Percentiles rank a stretch among this genome's conserved stretches.
phyloP scores from a whole-genome alignment of 768 basidiomycete species.

The Pleurotus sapidus region DNA sequence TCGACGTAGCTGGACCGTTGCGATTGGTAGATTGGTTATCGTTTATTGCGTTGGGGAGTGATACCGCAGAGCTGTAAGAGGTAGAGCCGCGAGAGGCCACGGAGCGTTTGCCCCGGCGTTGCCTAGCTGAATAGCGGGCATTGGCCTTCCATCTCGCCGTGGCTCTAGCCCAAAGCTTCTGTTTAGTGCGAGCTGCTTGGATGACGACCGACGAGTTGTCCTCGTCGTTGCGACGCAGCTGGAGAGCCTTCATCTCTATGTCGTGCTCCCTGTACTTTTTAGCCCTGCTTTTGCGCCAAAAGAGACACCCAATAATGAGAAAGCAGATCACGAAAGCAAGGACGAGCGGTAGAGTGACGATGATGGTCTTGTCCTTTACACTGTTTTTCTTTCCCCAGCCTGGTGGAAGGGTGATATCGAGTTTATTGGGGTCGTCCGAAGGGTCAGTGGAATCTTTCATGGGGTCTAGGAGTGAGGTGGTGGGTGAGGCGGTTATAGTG shows the following conservation, averaged over 20 bases:
- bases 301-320: constrained; percentile 59
- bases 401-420: constrained; percentile 41
- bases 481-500: constrained; percentile 25
- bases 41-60: constrained; percentile 11
- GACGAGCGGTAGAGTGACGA: constrained; percentile 57
- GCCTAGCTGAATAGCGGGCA: constrained; percentile 56
- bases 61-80: constrained; percentile 23
- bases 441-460: constrained; percentile 15
- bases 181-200: constrained; percentile 45
- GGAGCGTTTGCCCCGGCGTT: constrained; percentile 47
- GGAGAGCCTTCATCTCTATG: constrained; percentile 45
- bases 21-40: constrained; percentile 5
- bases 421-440: constrained; percentile 20
- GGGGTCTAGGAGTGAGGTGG: constrained; percentile 15
- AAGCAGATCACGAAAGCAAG: constrained; percentile 60
- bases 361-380: constrained; percentile 30
- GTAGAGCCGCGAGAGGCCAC: constrained; percentile 18
- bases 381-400: constrained; percentile 41
- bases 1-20: constrained; percentile 16
- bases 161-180: constrained; percentile 63
- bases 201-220: constrained; percentile 32
- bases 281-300: constrained; percentile 50
- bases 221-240: constrained; percentile 21
- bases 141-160: constrained; percentile 69
- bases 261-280: constrained; percentile 37